Base-by-base conservation (phyloP, 345 rosid species). In the Cardamine occulta region DNA sequence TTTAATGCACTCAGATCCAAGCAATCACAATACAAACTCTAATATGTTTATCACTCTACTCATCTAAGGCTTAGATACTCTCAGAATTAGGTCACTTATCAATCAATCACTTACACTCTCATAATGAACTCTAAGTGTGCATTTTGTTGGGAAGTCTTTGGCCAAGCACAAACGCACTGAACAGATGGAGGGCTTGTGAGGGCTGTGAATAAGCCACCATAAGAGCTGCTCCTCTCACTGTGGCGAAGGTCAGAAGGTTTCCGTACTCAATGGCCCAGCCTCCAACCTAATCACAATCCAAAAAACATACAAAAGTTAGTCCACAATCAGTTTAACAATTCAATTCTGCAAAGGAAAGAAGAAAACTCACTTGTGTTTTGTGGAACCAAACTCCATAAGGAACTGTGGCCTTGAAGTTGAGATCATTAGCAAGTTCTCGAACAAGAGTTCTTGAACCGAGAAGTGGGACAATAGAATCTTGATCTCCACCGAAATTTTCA, bases 381-480 rank as follows among this genome's bases (percentile, higher is more conserved):
- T 94, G 96, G 79, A 89, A 90, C 98, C 98, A 94, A 66, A 87
- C 78, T 76, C 84, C 85, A 74, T 94, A 91, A 1, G 93, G 92
- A 59, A 88, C 91, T 13, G 95, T 87, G 32, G 78, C 75, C 37
- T 78, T 71, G 73, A 94, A 88, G 21, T 82, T 74, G 49, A 94
- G 82, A 29, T 90, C 87, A 12, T 85, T 72, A 21, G 97, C 97
- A 61, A 94, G 89, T 73, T 91, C 95, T 4, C 87, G 83, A 48
- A 94, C 82, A 2, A 88, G 82, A 2, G 97, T 88, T 39, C 98
- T 83, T 4, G 98, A 86, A 21, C 98, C 89, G 21, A 88, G 85
- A 53, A 94, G 70, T 6, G 97, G 95, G 49, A 90, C 86, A 7
- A 91, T 93, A 15, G 93, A 88, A 80, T 94, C 97, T 86, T 94